Evolutionary conservation across 2,329 filamentous ascomycete genomes (phyloP).

Genomic region (Paecilomyces dactylethromorphus): DNA sequence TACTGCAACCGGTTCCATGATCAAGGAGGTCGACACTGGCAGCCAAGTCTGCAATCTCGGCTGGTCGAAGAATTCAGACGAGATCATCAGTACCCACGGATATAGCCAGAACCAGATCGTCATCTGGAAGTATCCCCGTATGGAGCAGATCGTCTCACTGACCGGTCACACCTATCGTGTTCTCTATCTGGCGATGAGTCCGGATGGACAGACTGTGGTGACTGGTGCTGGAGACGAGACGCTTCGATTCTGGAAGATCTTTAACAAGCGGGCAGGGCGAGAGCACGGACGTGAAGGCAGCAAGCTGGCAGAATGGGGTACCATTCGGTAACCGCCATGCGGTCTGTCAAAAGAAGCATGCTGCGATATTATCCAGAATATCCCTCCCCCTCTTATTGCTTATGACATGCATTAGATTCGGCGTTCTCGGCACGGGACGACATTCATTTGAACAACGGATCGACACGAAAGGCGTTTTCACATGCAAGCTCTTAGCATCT

Average conservation of each 20-base stretch:
- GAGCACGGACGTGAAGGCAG: constrained; percentile 60
- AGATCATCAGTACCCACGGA: constrained; percentile 93
- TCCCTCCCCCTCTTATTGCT: constrained; percentile 10
- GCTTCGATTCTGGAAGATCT: constrained; percentile 92
- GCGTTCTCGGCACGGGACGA: constrained; percentile 21
- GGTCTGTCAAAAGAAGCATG: background rate
- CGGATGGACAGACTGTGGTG: constrained; percentile 86
- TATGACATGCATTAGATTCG: constrained; percentile 24
- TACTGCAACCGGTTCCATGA: constrained; percentile 70
- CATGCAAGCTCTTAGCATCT: constrained; percentile 21
- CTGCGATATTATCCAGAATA: background rate
- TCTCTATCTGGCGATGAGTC: constrained; percentile 93
- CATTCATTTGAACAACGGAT: constrained; percentile 16
- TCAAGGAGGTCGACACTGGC: constrained; percentile 90
- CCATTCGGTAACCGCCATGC: constrained; percentile 56
- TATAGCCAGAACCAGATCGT: constrained; percentile 99
- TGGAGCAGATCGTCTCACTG: constrained; percentile 92
- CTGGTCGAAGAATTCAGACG: constrained; percentile 96
- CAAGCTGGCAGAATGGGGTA: constrained; percentile 70
- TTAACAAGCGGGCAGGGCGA: constrained; percentile 71
- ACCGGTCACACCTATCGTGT: constrained; percentile 97
- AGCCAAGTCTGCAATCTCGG: constrained; percentile 98
- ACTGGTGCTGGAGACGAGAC: constrained; percentile 97
- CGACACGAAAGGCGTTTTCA: constrained; percentile 12
- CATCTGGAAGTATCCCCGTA: constrained; percentile 97